Percentiles rank a stretch among this genome's conserved stretches.
These are phyloP conservation scores for Sporothrix humicola DNA, from an alignment of 2,329 filamentous ascomycete species.

Conservation along the genomic window DNA sequence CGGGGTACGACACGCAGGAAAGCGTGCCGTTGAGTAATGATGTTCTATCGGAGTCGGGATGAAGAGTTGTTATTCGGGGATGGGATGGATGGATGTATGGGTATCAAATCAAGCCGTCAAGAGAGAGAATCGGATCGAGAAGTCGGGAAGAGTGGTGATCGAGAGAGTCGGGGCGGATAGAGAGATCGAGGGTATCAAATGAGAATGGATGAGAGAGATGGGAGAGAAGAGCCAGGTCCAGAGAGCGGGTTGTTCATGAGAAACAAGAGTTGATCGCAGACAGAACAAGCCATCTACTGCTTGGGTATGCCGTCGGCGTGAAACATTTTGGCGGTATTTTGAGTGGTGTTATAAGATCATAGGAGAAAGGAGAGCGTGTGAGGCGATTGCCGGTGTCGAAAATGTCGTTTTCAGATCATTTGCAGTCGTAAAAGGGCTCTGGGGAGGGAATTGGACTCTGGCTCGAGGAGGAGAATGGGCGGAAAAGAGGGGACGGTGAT, in stretches of 20 bases:
- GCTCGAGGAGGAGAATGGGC: not conserved
- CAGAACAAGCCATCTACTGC: constrained; percentile 45
- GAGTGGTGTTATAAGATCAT: not conserved
- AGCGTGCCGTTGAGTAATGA: not conserved
- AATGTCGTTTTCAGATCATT: not conserved
- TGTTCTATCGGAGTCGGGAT: not conserved
- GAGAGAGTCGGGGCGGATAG: constrained; percentile 1
- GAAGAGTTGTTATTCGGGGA: not conserved
- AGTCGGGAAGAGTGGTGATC: not conserved
- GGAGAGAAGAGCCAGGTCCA: constrained; percentile 16
- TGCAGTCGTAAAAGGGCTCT: not conserved
- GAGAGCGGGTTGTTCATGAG: not conserved
- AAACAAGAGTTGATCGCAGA: constrained; percentile 33
- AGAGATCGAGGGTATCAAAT: not conserved
- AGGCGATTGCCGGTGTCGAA: not conserved
- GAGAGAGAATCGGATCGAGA: not conserved
- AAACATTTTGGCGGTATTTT: constrained; percentile 41
- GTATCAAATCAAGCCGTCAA: not conserved
- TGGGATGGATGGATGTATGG: not conserved
- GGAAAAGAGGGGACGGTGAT: constrained; percentile 15
- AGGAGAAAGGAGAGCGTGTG: not conserved
- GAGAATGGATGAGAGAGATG: not conserved
- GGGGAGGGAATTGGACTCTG: constrained; percentile 25
- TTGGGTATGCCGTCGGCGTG: constrained; percentile 17
- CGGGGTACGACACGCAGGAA: constrained; percentile 9